Conservation (phyloP, 371 early-diverging fungal genomes). For the Choanephora cucurbitarum region DNA sequence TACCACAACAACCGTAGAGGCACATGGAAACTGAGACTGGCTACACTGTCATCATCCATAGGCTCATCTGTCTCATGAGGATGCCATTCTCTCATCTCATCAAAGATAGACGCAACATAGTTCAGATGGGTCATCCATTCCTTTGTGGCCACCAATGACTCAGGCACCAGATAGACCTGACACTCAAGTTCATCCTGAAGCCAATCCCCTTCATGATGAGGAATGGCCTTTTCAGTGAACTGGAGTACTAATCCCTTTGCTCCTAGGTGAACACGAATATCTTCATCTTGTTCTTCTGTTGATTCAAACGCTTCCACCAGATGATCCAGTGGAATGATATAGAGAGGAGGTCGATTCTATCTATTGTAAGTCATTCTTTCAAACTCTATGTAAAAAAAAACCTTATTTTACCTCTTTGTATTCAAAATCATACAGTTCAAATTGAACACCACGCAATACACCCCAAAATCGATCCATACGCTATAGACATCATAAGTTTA, state of each 20-base stretch:
- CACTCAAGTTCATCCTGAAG: conserved; percentile 18
- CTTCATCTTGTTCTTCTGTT: conserved; percentile 26
- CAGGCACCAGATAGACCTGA: conserved; percentile 34
- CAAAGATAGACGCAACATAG: conserved; percentile 30
- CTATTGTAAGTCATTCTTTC: too few relatives aligned
- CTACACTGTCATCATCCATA: neutral
- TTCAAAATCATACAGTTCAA: conserved; percentile 38
- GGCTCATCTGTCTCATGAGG: neutral
- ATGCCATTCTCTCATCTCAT: conserved; percentile 23
- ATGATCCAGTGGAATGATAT: conserved; percentile 27
- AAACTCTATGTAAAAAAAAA: too few relatives aligned
- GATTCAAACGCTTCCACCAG: conserved; percentile 28
- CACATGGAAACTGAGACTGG: conserved; percentile 5
- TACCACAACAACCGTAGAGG: conserved; percentile 32
- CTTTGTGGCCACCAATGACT: conserved; percentile 20
- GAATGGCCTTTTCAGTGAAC: conserved; percentile 23
- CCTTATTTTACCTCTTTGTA: conserved; percentile 29
- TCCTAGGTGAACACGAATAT: conserved; percentile 24
- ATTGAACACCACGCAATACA: conserved; percentile 32
- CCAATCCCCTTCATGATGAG: conserved; percentile 12
- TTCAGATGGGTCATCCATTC: conserved; percentile 32
- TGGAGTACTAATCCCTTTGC: conserved; percentile 28
- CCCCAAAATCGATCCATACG: conserved; percentile 40
- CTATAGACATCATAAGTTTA: conserved; percentile 8
- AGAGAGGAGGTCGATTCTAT: conserved; percentile 25